Evolutionary conservation across 2,329 filamentous ascomycete genomes (phyloP), one percentile per base, ranked within the genome.

Genomic region (Didymella sp.): DNA sequence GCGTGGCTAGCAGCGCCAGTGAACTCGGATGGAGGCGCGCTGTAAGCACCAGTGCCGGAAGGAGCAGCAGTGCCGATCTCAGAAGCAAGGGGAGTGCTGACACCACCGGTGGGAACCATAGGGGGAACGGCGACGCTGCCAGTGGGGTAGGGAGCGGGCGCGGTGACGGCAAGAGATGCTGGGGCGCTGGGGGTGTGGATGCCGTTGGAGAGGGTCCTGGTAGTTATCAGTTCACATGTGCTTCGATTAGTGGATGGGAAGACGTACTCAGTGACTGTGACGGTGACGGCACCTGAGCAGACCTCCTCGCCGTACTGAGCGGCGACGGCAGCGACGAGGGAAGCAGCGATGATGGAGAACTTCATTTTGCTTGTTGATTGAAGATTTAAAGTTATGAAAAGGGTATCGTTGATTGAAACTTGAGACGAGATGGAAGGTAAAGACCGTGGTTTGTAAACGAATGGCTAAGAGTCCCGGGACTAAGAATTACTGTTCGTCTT

Each of bases 191-290:
- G 70, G 6, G 63, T 67, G 62, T 71, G 69, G 22, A 50, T 47
- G 51, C 56, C 60, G 35, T 41, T 41, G 47, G 58, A 48, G 22
- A 59, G 9, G 17, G 63, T 63, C 27, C 67, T 68, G 25, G 8
- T 3, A 4, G 13, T 3, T 21, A 35, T 68, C 59, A 66, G 51
- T 21, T 17, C 3, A 9, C n/a, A 15, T 6, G 24, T 6, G 12
- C 15, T 21, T 24, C 11, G 27, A 11, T 30, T 21, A 11, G 40
- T 15, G 31, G 6, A 4, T 12, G 6, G 50, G 25, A 62, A 3
- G 12, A 40, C 68, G 24, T 70, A 73, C 64, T 63, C 53, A 51
- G 72, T 75, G 46, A 73, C 64, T 21, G 71, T 73, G 52, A 71
- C 57, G 24, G 70, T 72, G 35, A 64, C 54, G 31, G 63, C 35